These are phyloP conservation scores for Saccharomyces paradoxus DNA, from an alignment of 805 yeast species.

Conservation along the genomic window DNA sequence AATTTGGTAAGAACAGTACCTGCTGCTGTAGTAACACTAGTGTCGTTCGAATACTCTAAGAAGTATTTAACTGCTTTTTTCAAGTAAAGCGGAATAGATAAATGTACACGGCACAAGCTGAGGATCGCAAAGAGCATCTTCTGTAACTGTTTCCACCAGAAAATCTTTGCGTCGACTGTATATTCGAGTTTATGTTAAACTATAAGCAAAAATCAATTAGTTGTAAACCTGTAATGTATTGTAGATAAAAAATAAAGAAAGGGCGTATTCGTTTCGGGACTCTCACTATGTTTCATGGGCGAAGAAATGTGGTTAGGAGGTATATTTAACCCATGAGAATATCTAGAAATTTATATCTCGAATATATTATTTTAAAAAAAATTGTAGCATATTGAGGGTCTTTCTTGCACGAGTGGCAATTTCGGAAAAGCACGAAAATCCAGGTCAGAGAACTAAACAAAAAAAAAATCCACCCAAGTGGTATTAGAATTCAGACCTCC, in stretches of 20 bases:
- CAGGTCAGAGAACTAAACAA: background rate
- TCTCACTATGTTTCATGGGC: too few species aligned
- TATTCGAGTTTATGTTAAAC: background rate
- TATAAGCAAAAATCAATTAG: background rate
- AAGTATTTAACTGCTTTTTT: background rate
- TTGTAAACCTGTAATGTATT: too few species aligned
- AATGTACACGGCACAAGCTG: background rate
- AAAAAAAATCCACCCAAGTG: background rate
- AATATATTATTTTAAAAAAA: too few species aligned
- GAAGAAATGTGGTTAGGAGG: too few species aligned
- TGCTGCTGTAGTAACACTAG: constrained; percentile 89
- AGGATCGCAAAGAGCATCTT: background rate
- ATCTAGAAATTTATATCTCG: too few species aligned
- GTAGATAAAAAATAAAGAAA: too few species aligned
- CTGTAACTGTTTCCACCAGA: background rate
- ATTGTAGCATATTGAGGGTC: too few species aligned
- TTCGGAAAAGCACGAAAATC: background rate
- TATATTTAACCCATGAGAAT: too few species aligned
- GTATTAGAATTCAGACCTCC: background rate
- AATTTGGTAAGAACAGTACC: constrained; percentile 89
- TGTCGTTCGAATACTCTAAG: constrained; percentile 65
- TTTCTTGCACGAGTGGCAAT: too few species aligned
- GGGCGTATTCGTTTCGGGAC: too few species aligned
- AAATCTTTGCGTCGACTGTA: background rate
- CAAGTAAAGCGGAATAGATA: background rate